Percentiles rank a stretch among this genome's conserved stretches.
Conservation (phyloP, 345 rosid species). For the Mercurialis annua region DNA sequence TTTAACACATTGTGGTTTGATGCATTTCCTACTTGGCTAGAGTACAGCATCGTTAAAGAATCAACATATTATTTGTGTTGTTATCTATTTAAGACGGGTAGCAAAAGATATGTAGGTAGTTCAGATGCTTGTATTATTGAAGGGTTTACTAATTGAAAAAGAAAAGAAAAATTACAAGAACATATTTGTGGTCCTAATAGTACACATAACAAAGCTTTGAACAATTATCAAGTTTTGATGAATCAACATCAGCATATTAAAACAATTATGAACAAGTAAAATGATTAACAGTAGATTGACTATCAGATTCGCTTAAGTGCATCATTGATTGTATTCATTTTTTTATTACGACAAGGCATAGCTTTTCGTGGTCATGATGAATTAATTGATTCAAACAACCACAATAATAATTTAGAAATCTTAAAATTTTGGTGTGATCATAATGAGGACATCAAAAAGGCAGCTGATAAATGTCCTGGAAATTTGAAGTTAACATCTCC, state of each 20-base stretch:
- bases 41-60: not conserved
- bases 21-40: not conserved
- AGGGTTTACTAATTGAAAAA: not conserved
- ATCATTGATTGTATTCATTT: no score
- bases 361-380: not conserved
- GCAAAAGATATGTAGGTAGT: not conserved
- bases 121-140: slow-evolving; percentile 1
- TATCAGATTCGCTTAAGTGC: not conserved
- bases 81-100: not conserved
- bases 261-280: not conserved
- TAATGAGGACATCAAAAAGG: no score
- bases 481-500: no score
- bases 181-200: slow-evolving; percentile 6
- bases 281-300: not conserved
- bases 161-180: not conserved
- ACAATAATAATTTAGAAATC: no score
- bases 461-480: no score
- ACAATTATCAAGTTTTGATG: not conserved
- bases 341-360: not conserved
- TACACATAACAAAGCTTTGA: not conserved
- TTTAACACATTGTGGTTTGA: not conserved
- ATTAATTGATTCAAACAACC: not conserved
- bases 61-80: not conserved
- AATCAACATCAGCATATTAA: slow-evolving; percentile 2
- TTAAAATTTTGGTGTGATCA: no score